Evolutionary conservation across 1,139 yeast species (phyloP), one percentile per base, ranked within the genome.

Genomic region (Lodderomyces beijingensis): DNA sequence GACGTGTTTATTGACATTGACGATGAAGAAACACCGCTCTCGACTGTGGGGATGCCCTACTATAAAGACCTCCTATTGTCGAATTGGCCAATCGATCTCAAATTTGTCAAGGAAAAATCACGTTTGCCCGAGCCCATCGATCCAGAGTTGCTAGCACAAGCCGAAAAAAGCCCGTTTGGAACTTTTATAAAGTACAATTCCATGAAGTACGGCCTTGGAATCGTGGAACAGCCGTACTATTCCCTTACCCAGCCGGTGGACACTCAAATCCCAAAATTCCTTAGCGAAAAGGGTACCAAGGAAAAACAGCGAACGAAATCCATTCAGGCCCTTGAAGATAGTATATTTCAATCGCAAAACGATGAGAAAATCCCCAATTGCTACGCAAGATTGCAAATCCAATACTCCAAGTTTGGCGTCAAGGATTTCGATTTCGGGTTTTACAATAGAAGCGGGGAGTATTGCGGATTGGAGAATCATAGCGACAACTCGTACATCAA

Each of bases 361-460:
- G 36, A 35, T 55, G 28, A 57, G 71, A 30, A 47, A 33, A 50
- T 59, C 2, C 95, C 96, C 0, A 80, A 80, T 36, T 83, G 89
- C 23, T 91, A 83, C 56, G 66, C 79, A 25, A 77, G 79, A 47
- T 64, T 87, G 35, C 85, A 83, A 40, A 85, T 91, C 40, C 75
- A 83, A 30, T 89, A 89, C 53, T 84, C 95, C 37, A 82, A 77
- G 47, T 91, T 88, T 57, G 98, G 98, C 13, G 89, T 93, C 18
- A 88, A 83, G 45, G 96, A 88, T 56, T 91, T 91, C 59, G 96
- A 93, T 59, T 91, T 91, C 51, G 79, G 75, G 35, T 82, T 79
- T 47, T 91, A 84, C 62, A 88, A 89, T 51, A 65, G 69, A 31
- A 85, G 97, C 0, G 49, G 55, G 2, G 52, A 49, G 1, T 83